Base-by-base conservation (phyloP, 179 eudicot species). In the Vitellaria paradoxa region DNA sequence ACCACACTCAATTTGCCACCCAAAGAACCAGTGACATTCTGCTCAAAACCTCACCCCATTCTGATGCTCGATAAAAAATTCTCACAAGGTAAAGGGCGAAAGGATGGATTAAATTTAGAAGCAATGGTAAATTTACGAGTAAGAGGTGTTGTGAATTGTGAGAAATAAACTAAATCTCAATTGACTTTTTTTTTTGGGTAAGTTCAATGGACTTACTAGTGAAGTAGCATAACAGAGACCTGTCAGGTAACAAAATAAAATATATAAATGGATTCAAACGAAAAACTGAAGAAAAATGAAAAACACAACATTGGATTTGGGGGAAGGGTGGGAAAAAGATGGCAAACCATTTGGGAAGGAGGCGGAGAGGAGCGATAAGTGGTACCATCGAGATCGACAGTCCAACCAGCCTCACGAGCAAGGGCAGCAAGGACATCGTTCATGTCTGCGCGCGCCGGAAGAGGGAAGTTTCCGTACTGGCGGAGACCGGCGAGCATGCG, bases 401-500 rank as follows among this genome's bases (percentile, higher is more conserved):
- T 78, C 92, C 92, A 89, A 0, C 90, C 92, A 5, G 92, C 90
- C 50, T 88, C 88, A 1, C 93, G 90, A 37, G 93, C 93, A 3
- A 90, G 91, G 37, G 93, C 91, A 5, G 91, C 88, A 9, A 90
- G 81, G 24, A 90, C 93, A 17, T 90, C 93, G 24, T 90, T 90
- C 91, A 90, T 90, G 75, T 90, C 93, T 1, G 91, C 93, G 4
- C 91, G 91, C 0, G 90, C 89, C 0, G 93, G 91, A 57, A 90
- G 86, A 2, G 85, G 88, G 79, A 90, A 88, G 65, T 88, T 85
- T 0, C 93, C 93, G 78, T 88, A 88, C 72, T 90, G 90, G 0
- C 93, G 91, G 81, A 90, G 90, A 4, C 93, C 93, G 63, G 91
- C 84, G 45, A 90, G 84, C 91, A 90, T 90, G 37, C 91, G 87